Evolutionary conservation across 2,329 filamentous ascomycete genomes (phyloP).

Genomic region (Chaetomiaceae sp.): DNA sequence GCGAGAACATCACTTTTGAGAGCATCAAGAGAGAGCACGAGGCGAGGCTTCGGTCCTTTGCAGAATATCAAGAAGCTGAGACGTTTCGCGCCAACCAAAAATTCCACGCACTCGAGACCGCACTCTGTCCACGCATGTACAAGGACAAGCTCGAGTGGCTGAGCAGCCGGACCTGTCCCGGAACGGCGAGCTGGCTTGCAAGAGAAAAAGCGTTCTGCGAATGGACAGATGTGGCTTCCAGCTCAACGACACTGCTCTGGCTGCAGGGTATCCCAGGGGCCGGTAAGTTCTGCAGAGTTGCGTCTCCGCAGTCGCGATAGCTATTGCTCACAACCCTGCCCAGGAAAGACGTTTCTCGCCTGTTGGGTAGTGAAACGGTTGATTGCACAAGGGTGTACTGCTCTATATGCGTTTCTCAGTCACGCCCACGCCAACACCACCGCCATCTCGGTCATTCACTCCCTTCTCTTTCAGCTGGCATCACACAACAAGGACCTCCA

Average conservation of each 20-base stretch:
- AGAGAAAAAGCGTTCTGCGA: constrained; percentile 10
- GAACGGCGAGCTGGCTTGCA: constrained; percentile 9
- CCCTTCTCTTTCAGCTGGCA: constrained; percentile 20
- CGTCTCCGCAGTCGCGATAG: background rate
- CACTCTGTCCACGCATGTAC: constrained; percentile 13
- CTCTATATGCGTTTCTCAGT: constrained; percentile 19
- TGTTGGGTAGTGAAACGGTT: constrained; percentile 8
- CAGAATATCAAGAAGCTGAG: background rate
- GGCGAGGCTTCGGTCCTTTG: constrained; percentile 4
- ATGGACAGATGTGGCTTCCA: constrained; percentile 15
- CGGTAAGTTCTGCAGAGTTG: constrained; percentile 16
- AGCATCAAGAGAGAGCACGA: constrained; percentile 20
- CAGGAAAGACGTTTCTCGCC: constrained; percentile 21
- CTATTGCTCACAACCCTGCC: background rate
- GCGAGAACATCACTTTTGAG: constrained; percentile 16
- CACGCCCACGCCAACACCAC: constrained; percentile 12
- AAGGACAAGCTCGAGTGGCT: constrained; percentile 12
- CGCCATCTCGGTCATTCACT: constrained; percentile 17
- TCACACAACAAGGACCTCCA: constrained; percentile 20
- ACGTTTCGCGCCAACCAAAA: no score
- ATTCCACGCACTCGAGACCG: constrained; percentile 14
- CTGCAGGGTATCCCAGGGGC: constrained; percentile 24
- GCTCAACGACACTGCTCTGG: constrained; percentile 17
- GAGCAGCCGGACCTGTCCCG: constrained; percentile 3
- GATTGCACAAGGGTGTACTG: constrained; percentile 6